These are phyloP conservation scores for Dictyostelium firmibasis DNA, from an alignment of 78 protist genomes.

Conservation along the genomic window DNA sequence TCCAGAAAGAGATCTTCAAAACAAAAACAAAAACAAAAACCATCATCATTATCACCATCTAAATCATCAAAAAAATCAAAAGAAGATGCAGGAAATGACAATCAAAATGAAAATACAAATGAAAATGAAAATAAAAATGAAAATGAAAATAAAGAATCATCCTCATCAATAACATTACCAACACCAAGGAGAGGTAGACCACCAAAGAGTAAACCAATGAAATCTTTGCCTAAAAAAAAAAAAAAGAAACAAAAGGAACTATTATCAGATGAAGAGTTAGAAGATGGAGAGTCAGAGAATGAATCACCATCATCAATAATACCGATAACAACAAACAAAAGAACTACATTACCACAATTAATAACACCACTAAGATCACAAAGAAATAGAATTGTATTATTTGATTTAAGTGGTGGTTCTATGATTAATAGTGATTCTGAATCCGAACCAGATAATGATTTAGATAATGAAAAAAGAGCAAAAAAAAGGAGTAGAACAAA, in stretches of 20 bases:
- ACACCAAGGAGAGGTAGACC: background rate
- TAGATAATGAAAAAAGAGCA: background rate
- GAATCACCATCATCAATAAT: background rate
- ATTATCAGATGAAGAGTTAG: background rate
- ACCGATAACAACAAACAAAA: background rate
- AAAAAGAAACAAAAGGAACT: background rate
- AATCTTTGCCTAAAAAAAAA: background rate
- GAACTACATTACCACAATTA: background rate
- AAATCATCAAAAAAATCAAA: background rate
- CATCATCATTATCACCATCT: background rate
- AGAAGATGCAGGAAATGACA: background rate
- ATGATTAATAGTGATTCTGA: background rate
- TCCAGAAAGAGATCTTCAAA: background rate
- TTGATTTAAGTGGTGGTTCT: background rate
- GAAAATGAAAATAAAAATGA: conserved; percentile 4
- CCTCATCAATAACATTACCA: background rate
- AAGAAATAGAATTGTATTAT: background rate
- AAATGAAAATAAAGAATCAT: background rate
- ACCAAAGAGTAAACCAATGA: background rate
- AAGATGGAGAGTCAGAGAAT: background rate
- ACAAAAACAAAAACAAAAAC: background rate
- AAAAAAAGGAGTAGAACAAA: background rate
- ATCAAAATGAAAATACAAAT: background rate
- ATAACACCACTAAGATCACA: background rate
- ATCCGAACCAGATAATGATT: background rate